Base-by-base conservation (phyloP, 495 filamentous ascomycete genomes). In the Cairneyella variabilis region DNA sequence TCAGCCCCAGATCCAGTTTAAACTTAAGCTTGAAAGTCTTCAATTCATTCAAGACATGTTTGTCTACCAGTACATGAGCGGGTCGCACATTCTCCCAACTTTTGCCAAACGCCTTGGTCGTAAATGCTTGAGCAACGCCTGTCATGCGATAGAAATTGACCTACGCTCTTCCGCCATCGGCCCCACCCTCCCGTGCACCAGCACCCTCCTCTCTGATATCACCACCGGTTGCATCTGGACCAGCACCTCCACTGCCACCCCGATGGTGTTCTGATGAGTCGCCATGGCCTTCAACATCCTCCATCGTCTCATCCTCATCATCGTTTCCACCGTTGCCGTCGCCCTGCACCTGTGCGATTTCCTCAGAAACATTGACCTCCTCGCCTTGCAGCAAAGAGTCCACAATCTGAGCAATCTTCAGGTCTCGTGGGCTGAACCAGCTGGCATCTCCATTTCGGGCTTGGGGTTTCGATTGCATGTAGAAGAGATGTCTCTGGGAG, bases 151-250 rank as follows among this genome's bases (percentile, higher is more conserved):
- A 51, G 52, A 59, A 53, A 20, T 75, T 74, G 71, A 97, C 93
- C 93, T 97, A 98, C 93, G 92, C 91, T 95, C 91, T 80, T 71
- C 88, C 95, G 57, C 95, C 93, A 71, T 97, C 92, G 51, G 89
- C 91, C 64, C 95, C 95, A 48, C 91, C 93, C 63, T 95, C 90
- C 68, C 93, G 76, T 23, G 90, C 81, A 54, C 83, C 83, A 68
- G 88, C 83, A 51, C 95, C 95, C 64, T 97, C 93, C 63, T 93
- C 85, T 64, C 92, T 78, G 49, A 95, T 74, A 69, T 97, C 90
- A 30, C 90, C 91, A 10, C 91, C 92, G 0, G 91, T 93, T 40
- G 90, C 89, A 69, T 79, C 91, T 12, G 86, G 73, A 27, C 90
- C 91, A 54, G 91, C 91, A 46, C 91, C 91, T 30, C 89, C 89